phyloP scores from a whole-genome alignment of 2,329 filamentous ascomycete genomes.

The Aureobasidium subglaciale region DNA sequence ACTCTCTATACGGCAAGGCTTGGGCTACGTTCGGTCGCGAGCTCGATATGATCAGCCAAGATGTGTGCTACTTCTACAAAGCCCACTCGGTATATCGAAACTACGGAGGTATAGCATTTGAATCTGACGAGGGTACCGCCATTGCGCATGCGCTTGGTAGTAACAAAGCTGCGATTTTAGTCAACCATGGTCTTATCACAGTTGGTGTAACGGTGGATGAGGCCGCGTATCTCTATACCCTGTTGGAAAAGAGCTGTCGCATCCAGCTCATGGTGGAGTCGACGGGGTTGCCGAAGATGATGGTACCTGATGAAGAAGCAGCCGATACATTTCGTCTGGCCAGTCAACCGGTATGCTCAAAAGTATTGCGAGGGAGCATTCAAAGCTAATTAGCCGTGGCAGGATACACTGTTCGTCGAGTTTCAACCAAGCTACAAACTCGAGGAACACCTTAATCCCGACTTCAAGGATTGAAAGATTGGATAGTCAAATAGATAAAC shows the following conservation, averaged over 20 bases:
- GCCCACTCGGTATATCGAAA: constrained; percentile 35
- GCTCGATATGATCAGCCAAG: constrained; percentile 44
- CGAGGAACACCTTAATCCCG: constrained; percentile 7
- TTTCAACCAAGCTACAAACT: constrained; percentile 32
- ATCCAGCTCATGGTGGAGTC: constrained; percentile 60
- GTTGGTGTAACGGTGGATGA: constrained; percentile 35
- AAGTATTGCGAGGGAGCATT: not conserved
- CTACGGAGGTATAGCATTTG: constrained; percentile 38
- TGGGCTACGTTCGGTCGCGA: constrained; percentile 40
- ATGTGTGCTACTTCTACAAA: constrained; percentile 37
- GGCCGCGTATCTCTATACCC: constrained; percentile 43
- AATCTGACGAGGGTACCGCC: constrained; percentile 37
- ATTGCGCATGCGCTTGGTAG: constrained; percentile 35
- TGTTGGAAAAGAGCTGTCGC: constrained; percentile 57
- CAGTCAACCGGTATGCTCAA: constrained; percentile 26
- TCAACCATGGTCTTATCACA: constrained; percentile 36
- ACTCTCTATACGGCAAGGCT: constrained; percentile 41
- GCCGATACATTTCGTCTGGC: constrained; percentile 41
- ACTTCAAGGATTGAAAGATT: constrained; percentile 7
- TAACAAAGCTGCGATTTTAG: constrained; percentile 31
- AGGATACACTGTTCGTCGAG: constrained; percentile 38
- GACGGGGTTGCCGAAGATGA: constrained; percentile 39
- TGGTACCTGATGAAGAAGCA: constrained; percentile 45
- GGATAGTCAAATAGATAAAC: not conserved
- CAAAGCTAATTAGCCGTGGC: not conserved